phyloP scores from a whole-genome alignment of 83 land plant genomes.

The Larix sibirica region DNA sequence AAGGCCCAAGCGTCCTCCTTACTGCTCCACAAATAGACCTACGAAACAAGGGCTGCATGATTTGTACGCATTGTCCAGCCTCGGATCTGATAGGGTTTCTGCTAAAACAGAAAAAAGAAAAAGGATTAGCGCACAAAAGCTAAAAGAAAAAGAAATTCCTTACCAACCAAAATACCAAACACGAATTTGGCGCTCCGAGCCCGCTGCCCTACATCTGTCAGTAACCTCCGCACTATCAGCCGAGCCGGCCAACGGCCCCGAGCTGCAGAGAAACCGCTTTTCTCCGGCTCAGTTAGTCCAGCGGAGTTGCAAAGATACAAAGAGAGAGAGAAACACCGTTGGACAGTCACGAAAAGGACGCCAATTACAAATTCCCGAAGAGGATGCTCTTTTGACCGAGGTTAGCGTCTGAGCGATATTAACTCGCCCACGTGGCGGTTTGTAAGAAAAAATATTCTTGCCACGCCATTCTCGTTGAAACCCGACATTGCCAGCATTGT shows the following conservation, averaged over 20 bases:
- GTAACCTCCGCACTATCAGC: background rate
- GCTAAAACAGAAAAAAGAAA: too few species aligned
- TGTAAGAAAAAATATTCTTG: background rate
- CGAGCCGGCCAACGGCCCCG: background rate
- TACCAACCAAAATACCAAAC: slow-evolving; percentile 10
- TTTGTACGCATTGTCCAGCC: too few species aligned
- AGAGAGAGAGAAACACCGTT: too few species aligned
- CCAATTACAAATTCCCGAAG: background rate
- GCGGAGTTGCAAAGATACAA: too few species aligned
- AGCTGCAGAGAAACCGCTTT: too few species aligned
- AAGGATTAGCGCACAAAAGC: background rate
- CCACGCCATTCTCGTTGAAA: background rate
- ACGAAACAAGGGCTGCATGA: background rate
- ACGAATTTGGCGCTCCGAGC: background rate
- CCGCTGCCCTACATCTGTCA: background rate
- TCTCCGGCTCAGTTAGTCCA: too few species aligned
- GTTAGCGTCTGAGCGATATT: too few species aligned
- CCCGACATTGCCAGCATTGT: background rate
- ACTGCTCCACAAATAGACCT: background rate
- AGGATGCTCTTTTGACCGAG: background rate
- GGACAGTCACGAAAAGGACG: background rate
- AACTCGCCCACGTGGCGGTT: background rate
- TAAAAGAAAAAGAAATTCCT: background rate
- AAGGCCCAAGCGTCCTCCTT: too few species aligned
- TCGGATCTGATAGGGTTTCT: background rate